Conservation (phyloP, 441 rosid genomes). For the Jatropha podagrica region DNA sequence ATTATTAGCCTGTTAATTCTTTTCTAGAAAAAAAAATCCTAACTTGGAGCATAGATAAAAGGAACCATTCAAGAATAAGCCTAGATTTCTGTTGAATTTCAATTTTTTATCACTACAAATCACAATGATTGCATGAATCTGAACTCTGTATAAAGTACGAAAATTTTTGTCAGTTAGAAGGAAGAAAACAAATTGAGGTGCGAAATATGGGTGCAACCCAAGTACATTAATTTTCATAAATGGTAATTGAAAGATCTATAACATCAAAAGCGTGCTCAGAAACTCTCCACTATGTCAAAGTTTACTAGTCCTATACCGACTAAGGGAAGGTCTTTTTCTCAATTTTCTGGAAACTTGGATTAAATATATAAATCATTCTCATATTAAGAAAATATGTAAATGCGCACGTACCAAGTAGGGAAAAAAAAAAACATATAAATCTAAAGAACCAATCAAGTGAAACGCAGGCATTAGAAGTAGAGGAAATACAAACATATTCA, state of each 20-base stretch:
- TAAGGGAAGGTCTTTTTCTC: too few species aligned
- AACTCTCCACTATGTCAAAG: not conserved
- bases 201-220: not conserved
- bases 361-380: too few species aligned
- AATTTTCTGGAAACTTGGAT: too few species aligned
- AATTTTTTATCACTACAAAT: not conserved
- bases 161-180: too few species aligned
- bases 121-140: too few species aligned
- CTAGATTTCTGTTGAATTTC: not conserved
- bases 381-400: too few species aligned
- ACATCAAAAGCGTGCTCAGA: not conserved
- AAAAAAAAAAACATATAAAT: not conserved
- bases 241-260: not conserved
- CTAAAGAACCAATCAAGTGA: not conserved
- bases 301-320: too few species aligned
- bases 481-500: not conserved
- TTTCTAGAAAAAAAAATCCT: not conserved
- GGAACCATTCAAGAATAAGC: not conserved
- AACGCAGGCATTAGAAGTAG: not conserved
- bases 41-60: not conserved
- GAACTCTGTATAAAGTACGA: too few species aligned
- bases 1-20: not conserved
- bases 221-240: not conserved
- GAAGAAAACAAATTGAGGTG: too few species aligned
- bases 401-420: too few species aligned